Conservation (phyloP, 2,329 filamentous ascomycete species). For the Aschersonia sp. region DNA sequence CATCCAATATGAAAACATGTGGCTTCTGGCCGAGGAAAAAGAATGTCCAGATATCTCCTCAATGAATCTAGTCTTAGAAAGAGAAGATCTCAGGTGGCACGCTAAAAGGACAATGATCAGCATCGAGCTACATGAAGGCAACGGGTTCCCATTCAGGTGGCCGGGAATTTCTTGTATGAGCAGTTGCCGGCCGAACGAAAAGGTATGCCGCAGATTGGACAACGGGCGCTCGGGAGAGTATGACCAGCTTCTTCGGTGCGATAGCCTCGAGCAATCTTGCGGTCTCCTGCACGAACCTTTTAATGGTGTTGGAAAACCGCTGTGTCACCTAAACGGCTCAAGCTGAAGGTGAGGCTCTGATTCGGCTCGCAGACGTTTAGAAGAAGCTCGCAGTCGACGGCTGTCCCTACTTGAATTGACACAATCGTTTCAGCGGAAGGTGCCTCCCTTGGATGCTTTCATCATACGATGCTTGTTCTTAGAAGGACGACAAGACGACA, state of each 20-base stretch:
- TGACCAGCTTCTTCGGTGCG: too few relatives aligned
- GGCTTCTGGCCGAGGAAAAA: background rate
- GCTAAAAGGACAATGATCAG: background rate
- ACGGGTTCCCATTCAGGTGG: too few relatives aligned
- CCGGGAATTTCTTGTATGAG: too few relatives aligned
- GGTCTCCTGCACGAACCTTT: background rate
- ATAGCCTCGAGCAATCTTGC: background rate
- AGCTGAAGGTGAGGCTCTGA: background rate
- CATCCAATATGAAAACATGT: constrained; percentile 2
- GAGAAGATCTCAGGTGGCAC: background rate
- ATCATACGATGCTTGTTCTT: background rate
- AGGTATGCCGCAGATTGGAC: too few relatives aligned
- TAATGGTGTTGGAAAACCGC: background rate
- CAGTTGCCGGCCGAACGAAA: too few relatives aligned
- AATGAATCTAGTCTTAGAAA: background rate
- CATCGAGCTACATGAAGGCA: background rate
- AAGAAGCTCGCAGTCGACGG: background rate
- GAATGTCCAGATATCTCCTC: constrained; percentile 4
- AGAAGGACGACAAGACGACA: background rate
- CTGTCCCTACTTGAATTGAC: background rate
- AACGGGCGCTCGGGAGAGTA: too few relatives aligned
- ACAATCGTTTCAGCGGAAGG: background rate
- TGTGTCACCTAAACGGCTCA: background rate
- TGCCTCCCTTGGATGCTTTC: too few relatives aligned
- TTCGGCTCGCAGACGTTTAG: background rate